Evolutionary conservation across 768 basidiomycete species (phyloP).

Genomic region (Lepiota brunneoincarnata): DNA sequence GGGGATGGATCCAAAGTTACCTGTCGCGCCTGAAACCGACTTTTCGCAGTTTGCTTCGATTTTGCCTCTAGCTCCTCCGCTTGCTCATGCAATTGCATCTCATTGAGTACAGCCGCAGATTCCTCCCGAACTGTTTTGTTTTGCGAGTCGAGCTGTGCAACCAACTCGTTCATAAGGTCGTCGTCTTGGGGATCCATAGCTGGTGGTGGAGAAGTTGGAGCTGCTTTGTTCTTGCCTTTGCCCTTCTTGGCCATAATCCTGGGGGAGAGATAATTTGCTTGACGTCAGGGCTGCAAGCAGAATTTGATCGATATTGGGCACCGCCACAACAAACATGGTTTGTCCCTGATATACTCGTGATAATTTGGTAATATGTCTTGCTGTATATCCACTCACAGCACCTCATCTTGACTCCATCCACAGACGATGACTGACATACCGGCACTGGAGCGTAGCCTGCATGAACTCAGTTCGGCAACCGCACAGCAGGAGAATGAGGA

Average conservation of each 20-base stretch:
- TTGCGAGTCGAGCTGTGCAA: conserved; percentile 71
- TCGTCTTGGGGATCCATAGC: conserved; percentile 41
- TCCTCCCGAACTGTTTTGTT: conserved; percentile 49
- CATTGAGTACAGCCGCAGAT: conserved; percentile 45
- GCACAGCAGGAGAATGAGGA: conserved; percentile 27
- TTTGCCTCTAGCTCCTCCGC: conserved; percentile 25
- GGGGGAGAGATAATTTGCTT: not conserved
- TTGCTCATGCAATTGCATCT: conserved; percentile 40
- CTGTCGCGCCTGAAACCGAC: conserved; percentile 70
- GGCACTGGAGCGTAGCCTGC: conserved; percentile 32
- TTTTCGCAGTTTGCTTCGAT: conserved; percentile 56
- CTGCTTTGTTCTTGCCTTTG: conserved; percentile 46
- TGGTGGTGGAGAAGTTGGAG: conserved; percentile 28
- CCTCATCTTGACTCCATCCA: not conserved
- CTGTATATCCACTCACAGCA: not conserved
- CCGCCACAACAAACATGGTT: conserved; percentile 6
- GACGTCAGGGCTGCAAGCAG: not conserved
- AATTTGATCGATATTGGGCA: conserved; percentile 3
- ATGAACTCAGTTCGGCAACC: conserved; percentile 30
- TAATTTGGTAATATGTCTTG: conserved; percentile 1
- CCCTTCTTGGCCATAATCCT: conserved; percentile 52
- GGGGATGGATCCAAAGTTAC: conserved; percentile 31
- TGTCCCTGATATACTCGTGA: not conserved
- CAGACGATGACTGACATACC: conserved; percentile 26
- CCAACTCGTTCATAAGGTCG: conserved; percentile 69